Base-by-base conservation (phyloP, 768 basidiomycete species). In the Lentinula guzmanii region DNA sequence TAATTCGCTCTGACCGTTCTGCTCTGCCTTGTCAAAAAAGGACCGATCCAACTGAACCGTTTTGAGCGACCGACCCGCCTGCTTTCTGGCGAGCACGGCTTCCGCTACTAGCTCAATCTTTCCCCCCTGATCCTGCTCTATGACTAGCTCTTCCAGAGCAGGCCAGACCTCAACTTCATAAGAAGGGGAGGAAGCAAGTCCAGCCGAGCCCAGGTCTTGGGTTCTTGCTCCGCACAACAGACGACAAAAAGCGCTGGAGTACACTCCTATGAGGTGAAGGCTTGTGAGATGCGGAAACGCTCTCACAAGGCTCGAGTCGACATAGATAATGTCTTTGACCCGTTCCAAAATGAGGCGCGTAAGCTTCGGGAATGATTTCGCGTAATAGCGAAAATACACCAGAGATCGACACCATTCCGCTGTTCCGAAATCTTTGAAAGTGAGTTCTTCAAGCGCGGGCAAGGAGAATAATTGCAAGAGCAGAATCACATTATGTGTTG, bases 381-480 rank as follows among this genome's bases (percentile, higher is more conserved):
- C 53, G 59, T 63, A 55, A 43, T 43, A 54, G 39, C 63, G 63
- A 56, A 63, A 63, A 53, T 63, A 63, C 34, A 63, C 63, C 9
- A 63, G 50, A 34, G 53, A 52, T 13, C 63, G 63, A 50, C 63
- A 63, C 63, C 63, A 63, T 37, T 63, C 63, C 21, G 63, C 60
- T 8, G 63, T 50, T 3, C 52, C 53, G 28, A 63, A 53, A 48
- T 61, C 63, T 24, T 60, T 52, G 41, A 63, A 52, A 16, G 60
- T 63, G 7, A 63, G 53, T 34, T 41, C 51, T 48, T 63, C 59
- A 1, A 63, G 59, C 3, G 45, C 48, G 5, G 63, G 63, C 9
- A 53, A 31, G 35, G 35, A 55, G 46, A 63, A 63, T 7, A 63
- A 33, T 33, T 63, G 63, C 7, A 63, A 21, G 35, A 63, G 58